Conservation (phyloP, 2,329 filamentous ascomycete species). For the Penicillium sp. region DNA sequence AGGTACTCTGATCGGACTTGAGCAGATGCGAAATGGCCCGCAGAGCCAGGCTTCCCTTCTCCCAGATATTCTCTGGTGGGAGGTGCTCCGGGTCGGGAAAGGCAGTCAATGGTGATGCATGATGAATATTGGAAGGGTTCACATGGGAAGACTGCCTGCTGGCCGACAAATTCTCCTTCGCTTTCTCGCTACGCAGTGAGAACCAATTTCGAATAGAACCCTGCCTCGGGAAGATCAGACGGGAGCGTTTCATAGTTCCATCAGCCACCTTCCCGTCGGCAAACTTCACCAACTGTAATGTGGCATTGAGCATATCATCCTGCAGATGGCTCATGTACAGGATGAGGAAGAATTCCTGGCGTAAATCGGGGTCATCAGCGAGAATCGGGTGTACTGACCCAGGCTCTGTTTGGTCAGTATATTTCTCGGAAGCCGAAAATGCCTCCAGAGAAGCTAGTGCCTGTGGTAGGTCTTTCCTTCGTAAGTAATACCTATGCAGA, state of each 20-base stretch:
- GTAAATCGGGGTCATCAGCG: slow-evolving; percentile 33
- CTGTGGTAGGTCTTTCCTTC: slow-evolving; percentile 53
- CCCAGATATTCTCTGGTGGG: slow-evolving; percentile 62
- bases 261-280: slow-evolving; percentile 65
- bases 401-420: slow-evolving; percentile 34
- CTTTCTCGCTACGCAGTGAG: slow-evolving; percentile 16
- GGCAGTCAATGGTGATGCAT: slow-evolving; percentile 48
- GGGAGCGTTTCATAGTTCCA: slow-evolving; percentile 64
- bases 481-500: slow-evolving; percentile 57
- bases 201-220: slow-evolving; percentile 66
- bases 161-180: slow-evolving; percentile 1
- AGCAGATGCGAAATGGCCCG: slow-evolving; percentile 62
- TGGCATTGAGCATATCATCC: slow-evolving; percentile 60
- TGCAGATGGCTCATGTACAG: slow-evolving; percentile 68
- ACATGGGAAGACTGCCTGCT: slow-evolving; percentile 25
- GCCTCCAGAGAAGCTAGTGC: slow-evolving; percentile 48
- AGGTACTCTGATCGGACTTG: slow-evolving; percentile 65
- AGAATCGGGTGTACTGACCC: slow-evolving; percentile 12
- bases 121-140: slow-evolving; percentile 56
- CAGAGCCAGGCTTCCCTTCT: slow-evolving; percentile 63
- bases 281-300: slow-evolving; percentile 66
- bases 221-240: slow-evolving; percentile 64
- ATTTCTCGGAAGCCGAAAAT: slow-evolving; percentile 35
- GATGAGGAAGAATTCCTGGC: slow-evolving; percentile 65
- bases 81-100: slow-evolving; percentile 70